Evolutionary conservation across 176 grass and related monocot species (phyloP).

Genomic region (Panicum miliaceum): DNA sequence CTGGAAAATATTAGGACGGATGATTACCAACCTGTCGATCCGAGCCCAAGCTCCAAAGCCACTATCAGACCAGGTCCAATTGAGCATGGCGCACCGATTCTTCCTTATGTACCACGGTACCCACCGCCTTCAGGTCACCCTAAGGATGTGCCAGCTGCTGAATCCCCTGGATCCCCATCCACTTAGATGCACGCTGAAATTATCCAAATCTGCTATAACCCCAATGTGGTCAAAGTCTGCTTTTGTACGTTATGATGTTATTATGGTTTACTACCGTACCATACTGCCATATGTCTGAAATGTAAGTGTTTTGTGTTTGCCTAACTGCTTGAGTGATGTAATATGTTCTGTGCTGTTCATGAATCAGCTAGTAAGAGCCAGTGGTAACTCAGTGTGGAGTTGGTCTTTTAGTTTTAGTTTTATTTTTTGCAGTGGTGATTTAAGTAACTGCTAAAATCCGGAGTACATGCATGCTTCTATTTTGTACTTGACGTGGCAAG

Average conservation of each 20-base stretch:
- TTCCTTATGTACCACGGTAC: conserved; percentile 66
- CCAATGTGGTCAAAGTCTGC: not conserved
- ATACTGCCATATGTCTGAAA: too few relatives aligned
- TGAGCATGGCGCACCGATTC: conserved; percentile 70
- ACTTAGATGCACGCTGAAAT: conserved; percentile 29
- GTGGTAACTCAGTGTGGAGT: too few relatives aligned
- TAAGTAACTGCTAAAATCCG: too few relatives aligned
- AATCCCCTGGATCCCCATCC: conserved; percentile 34
- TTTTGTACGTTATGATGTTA: conserved; percentile 21
- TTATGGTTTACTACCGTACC: not conserved
- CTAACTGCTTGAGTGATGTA: too few relatives aligned
- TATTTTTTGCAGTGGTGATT: too few relatives aligned
- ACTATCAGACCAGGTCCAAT: conserved; percentile 60
- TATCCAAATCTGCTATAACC: not conserved
- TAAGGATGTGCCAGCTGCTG: not conserved
- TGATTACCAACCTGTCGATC: conserved; percentile 67
- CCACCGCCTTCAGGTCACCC: conserved; percentile 41
- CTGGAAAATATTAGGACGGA: conserved; percentile 41
- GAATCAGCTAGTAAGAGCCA: too few relatives aligned
- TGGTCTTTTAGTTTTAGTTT: too few relatives aligned
- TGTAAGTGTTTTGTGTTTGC: too few relatives aligned
- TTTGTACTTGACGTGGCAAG: too few relatives aligned
- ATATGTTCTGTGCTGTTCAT: too few relatives aligned
- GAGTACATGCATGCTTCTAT: too few relatives aligned
- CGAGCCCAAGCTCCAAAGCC: conserved; percentile 66